A percentile compares a stretch with the other conserved stretches of the same genome.
Evolutionary conservation across 306 rosid species (phyloP).

Genomic region (Cucumis cinereus): DNA sequence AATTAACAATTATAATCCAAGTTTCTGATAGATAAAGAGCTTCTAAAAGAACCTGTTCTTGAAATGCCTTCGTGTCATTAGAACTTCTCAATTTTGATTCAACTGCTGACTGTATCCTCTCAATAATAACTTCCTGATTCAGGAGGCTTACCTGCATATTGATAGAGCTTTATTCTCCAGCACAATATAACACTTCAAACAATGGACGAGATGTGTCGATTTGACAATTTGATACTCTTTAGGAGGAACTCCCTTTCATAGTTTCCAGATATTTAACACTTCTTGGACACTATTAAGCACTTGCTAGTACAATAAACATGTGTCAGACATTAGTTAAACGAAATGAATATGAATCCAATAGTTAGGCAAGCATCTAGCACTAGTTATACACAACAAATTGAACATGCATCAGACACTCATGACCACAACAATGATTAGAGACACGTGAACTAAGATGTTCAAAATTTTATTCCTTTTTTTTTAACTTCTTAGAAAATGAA

Average conservation of each 20-base stretch:
- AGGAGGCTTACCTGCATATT: constrained; percentile 66
- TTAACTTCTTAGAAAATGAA: not conserved
- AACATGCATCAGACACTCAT: not conserved
- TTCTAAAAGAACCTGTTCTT: constrained; percentile 52
- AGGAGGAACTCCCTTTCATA: not conserved
- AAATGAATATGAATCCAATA: not conserved
- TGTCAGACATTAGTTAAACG: not conserved
- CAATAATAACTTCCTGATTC: constrained; percentile 81
- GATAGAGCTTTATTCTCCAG: not conserved
- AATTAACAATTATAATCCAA: not conserved
- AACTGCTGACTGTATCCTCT: constrained; percentile 70
- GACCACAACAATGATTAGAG: not conserved
- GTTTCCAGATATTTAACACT: not conserved
- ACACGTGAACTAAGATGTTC: not conserved
- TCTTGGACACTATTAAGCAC: not conserved
- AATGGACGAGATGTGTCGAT: not conserved
- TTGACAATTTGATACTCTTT: not conserved
- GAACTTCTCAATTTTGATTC: constrained; percentile 83
- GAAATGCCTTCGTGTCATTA: constrained; percentile 53
- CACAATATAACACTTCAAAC: not conserved
- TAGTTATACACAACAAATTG: not conserved
- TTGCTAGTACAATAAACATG: not conserved
- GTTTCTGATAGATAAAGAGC: not conserved
- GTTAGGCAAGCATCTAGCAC: not conserved
- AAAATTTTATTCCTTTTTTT: not conserved